Evolutionary conservation across 257 asterid genomes (phyloP), one percentile per base, ranked within the genome.

Genomic region (Solanum infundibuliforme): DNA sequence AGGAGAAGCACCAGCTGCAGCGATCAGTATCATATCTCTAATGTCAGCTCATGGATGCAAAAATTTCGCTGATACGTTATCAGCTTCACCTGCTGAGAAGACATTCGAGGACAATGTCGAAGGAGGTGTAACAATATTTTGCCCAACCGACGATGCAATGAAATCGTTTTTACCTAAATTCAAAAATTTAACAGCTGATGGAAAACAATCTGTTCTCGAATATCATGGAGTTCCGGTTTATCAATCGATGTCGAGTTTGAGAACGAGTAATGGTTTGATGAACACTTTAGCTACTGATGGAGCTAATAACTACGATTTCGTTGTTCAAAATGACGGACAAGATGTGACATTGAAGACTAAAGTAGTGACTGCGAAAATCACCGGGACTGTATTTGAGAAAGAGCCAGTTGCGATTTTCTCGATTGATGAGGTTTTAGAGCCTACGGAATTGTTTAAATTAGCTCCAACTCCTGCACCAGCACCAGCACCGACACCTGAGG

Each of bases 21-120:
- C 95, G 89, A 20, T 94, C 29, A 94, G 95, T 18, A 73, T 96
- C 4, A 95, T 98, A 0, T 75, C 93, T 4, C 82, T 95, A 29
- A 93, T 97, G 98, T 88, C 93, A 29, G 92, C 88, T 79, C 98
- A 97, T 41, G 99, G 99, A 4, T 97, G 99, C 87, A 90, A 93
- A 73, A 39, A 88, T 5, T 97, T 97, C 29, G 92, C 99, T 20
- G 98, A 97, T 27, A 87, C 90, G 55, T 65, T 97, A 3, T 35
- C 25, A 0, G 90, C 91, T 43, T 92, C 94, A 3, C 95, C 94
- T 3, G 97, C 93, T 1, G 96, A 88, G 3, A 95, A 92, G 2
- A 90, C 91, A 1, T 94, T 93, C 75, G 55, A 91, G 0, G 88
- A 90, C 0, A 93, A 89, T 88, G 89, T 94, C 0, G 90, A 90